Conservation (phyloP, 768 basidiomycete species). For the Dentipellis fragilis region DNA sequence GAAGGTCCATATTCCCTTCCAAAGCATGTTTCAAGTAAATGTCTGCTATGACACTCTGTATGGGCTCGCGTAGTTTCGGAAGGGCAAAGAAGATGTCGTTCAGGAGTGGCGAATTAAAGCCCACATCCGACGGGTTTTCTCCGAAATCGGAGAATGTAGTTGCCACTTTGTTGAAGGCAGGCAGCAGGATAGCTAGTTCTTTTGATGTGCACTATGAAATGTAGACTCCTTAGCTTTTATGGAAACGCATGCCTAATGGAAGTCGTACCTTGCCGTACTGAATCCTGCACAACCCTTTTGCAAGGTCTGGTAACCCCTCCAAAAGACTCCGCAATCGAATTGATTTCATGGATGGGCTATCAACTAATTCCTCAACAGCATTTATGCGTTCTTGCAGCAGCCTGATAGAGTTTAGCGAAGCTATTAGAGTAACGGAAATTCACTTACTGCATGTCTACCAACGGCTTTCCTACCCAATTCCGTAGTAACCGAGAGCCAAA, state of each 20-base stretch:
- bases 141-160: constrained; percentile 42
- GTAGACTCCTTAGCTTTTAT: neutral
- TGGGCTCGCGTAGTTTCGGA: constrained; percentile 49
- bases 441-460: constrained; percentile 56
- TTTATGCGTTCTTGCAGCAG: constrained; percentile 67
- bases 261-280: constrained; percentile 80
- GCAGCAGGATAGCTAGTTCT: constrained; percentile 68
- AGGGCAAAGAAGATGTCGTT: constrained; percentile 62
- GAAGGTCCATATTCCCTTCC: constrained; percentile 52
- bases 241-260: neutral
- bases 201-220: constrained; percentile 61
- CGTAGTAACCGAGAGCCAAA: constrained; percentile 81
- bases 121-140: constrained; percentile 31
- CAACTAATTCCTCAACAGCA: constrained; percentile 75
- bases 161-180: constrained; percentile 65
- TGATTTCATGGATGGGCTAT: constrained; percentile 50
- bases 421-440: neutral
- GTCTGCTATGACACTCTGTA: constrained; percentile 41
- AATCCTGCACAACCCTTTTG: constrained; percentile 76
- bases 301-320: constrained; percentile 75
- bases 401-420: constrained; percentile 26
- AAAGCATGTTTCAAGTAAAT: constrained; percentile 55
- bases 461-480: constrained; percentile 80
- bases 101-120: constrained; percentile 57
- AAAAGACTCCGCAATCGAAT: constrained; percentile 60